These are phyloP conservation scores for Uronychia binucleata DNA, from an alignment of 73 alveolate species.

Conservation along the genomic window DNA sequence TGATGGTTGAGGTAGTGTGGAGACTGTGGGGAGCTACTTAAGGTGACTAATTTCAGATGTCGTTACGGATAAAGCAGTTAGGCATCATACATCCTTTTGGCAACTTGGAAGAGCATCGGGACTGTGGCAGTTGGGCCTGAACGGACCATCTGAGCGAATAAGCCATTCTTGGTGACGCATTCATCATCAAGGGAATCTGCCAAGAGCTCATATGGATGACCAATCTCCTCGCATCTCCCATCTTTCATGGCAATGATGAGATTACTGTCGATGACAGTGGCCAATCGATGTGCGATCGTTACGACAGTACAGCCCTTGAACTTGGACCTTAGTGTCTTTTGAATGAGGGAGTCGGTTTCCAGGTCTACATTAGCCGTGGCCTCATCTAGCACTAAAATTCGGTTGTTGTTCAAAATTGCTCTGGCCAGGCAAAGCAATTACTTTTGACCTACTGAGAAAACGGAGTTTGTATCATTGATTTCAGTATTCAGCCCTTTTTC, in stretches of 20 bases:
- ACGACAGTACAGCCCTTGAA: constrained; percentile 77
- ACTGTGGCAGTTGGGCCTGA: no score
- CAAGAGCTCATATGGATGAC: constrained; percentile 22
- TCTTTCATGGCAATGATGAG: constrained; percentile 61
- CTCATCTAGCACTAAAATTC: constrained; percentile 62
- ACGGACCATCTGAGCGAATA: no score
- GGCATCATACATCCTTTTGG: no score
- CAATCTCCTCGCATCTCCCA: constrained; percentile 41
- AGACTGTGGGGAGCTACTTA: no score
- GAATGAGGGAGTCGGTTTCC: constrained; percentile 72
- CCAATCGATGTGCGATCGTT: constrained; percentile 54
- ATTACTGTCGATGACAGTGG: constrained; percentile 65
- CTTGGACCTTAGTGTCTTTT: constrained; percentile 55
- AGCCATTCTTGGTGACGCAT: no score
- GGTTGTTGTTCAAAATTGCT: constrained; percentile 66
- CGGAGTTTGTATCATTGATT: constrained; percentile 29
- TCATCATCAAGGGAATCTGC: no score
- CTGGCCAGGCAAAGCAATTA: constrained; percentile 79
- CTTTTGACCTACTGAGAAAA: constrained; percentile 82
- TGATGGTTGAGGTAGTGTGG: no score
- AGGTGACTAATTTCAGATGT: no score
- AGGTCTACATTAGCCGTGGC: constrained; percentile 74
- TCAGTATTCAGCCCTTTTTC: constrained; percentile 21
- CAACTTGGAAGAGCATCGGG: no score
- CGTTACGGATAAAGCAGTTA: no score